These are phyloP conservation scores for Cryptococcus amylolentus DNA, from an alignment of 1,284 basidiomycete species.

Conservation along the genomic window DNA sequence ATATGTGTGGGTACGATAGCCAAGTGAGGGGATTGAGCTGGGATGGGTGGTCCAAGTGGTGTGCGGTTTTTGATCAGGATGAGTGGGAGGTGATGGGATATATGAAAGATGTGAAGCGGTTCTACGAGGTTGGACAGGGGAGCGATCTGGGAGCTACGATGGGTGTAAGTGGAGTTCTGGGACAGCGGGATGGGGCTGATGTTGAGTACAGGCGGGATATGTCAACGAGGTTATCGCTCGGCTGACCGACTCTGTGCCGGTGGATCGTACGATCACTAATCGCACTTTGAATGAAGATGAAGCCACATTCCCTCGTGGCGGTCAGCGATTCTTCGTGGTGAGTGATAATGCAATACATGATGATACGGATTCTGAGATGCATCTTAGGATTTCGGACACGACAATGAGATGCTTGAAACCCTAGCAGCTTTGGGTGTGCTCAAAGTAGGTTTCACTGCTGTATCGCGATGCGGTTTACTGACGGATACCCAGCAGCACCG, in stretches of 20 bases:
- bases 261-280: constrained; percentile 72
- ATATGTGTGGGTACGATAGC: constrained; percentile 74
- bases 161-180: constrained; percentile 9
- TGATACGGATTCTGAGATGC: background rate
- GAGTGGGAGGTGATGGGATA: constrained; percentile 69
- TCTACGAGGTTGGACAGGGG: constrained; percentile 59
- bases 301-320: constrained; percentile 62
- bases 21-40: constrained; percentile 50
- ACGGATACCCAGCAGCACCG: constrained; percentile 23
- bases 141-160: constrained; percentile 57
- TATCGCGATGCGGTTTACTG: background rate
- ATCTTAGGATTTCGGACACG: constrained; percentile 67
- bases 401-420: constrained; percentile 74
- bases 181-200: background rate
- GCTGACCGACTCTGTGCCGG: constrained; percentile 60
- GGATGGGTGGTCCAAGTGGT: constrained; percentile 61
- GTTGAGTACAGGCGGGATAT: constrained; percentile 59
- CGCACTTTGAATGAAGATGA: constrained; percentile 65
- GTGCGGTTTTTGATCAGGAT: constrained; percentile 58
- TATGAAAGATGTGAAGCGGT: constrained; percentile 69
- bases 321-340: constrained; percentile 41
- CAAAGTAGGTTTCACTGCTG: constrained; percentile 34
- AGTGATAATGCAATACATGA: constrained; percentile 5
- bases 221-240: constrained; percentile 78
- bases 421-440: constrained; percentile 71